These are phyloP conservation scores for Brasilioporus rufonigricans DNA, from an alignment of 768 basidiomycete species.

Conservation along the genomic window DNA sequence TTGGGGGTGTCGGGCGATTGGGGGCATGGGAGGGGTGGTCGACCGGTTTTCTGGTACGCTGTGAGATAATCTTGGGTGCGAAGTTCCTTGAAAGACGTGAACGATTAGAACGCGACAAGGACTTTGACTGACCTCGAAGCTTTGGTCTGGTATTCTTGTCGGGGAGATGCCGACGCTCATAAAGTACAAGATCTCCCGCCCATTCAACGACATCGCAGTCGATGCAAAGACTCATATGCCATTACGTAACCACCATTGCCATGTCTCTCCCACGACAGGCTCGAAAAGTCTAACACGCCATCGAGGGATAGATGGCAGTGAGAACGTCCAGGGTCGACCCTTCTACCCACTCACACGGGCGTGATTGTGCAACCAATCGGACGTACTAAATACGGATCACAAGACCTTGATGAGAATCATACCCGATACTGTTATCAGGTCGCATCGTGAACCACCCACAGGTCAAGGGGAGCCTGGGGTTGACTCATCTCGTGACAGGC, in stretches of 20 bases:
- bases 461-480: no score
- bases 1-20: conserved; percentile 42
- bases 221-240: neutral
- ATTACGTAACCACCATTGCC: conserved; percentile 19
- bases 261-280: no score
- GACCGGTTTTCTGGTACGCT: conserved; percentile 45
- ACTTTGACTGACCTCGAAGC: conserved; percentile 27
- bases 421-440: no score
- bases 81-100: conserved; percentile 42
- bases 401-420: no score
- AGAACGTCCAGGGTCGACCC: no score
- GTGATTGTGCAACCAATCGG: no score
- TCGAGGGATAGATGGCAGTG: no score
- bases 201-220: conserved; percentile 12
- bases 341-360: no score
- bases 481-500: no score
- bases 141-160: conserved; percentile 10
- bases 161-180: conserved; percentile 28
- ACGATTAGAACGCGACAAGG: neutral
- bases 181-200: conserved; percentile 21
- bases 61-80: conserved; percentile 54
- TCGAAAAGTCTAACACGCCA: no score
- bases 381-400: no score
- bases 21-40: conserved; percentile 49
- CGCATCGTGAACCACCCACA: no score